These are phyloP conservation scores for Domatiomyces catenatus DNA, from an alignment of 2,329 filamentous ascomycete genomes.

Conservation along the genomic window DNA sequence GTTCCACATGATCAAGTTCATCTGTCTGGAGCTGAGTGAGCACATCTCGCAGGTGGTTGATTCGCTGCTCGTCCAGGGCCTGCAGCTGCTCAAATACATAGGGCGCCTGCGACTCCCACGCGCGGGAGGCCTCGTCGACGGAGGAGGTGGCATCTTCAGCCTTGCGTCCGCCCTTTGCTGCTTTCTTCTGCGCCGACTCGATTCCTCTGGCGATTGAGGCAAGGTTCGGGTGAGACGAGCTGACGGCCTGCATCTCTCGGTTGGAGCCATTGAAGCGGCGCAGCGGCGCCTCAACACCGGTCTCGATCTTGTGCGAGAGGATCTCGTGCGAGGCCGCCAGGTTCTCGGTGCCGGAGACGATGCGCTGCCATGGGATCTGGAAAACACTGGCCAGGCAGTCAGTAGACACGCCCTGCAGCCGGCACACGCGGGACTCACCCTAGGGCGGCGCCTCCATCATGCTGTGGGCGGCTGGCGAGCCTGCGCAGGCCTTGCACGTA, in stretches of 20 bases:
- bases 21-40: constrained; percentile 88
- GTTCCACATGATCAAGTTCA: constrained; percentile 73
- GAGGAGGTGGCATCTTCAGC: constrained; percentile 53
- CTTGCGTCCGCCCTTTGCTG: constrained; percentile 69
- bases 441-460: constrained; percentile 63
- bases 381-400: constrained; percentile 52
- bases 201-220: constrained; percentile 67
- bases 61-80: constrained; percentile 70
- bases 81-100: constrained; percentile 91
- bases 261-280: constrained; percentile 58
- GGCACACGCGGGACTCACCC: constrained; percentile 47
- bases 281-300: constrained; percentile 72
- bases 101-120: constrained; percentile 90
- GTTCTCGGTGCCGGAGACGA: constrained; percentile 62
- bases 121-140: constrained; percentile 61
- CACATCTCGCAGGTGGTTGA: constrained; percentile 79
- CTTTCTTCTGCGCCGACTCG: constrained; percentile 66
- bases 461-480: constrained; percentile 57
- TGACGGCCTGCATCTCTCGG: constrained; percentile 63
- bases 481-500: constrained; percentile 73
- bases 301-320: constrained; percentile 67
- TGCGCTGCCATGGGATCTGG: constrained; percentile 74
- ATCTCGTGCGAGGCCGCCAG: constrained; percentile 71
- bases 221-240: constrained; percentile 68
- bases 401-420: neutral